These are phyloP conservation scores for Apiotrichum veenhuisii DNA, from an alignment of 1,284 basidiomycete genomes.

Conservation along the genomic window DNA sequence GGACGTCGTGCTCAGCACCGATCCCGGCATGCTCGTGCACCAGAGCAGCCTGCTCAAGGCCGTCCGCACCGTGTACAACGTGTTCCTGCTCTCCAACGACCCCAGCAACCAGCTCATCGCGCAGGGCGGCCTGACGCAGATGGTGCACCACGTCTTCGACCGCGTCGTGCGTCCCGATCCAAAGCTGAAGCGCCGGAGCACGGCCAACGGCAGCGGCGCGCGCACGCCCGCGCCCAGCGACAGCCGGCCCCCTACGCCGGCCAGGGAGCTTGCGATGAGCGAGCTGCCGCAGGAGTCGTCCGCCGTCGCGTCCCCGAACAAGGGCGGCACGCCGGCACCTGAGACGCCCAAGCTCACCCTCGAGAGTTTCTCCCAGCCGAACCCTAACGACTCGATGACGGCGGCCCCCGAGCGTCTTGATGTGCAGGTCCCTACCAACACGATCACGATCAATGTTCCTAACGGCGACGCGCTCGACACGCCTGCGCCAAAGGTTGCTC, in stretches of 20 bases:
- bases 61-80: constrained; percentile 92
- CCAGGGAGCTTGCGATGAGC: neutral
- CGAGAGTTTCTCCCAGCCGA: constrained; percentile 42
- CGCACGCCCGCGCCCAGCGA: neutral
- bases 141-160: constrained; percentile 92
- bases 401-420: constrained; percentile 31
- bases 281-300: neutral
- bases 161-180: constrained; percentile 52
- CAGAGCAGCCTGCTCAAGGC: constrained; percentile 91
- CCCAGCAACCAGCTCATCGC: constrained; percentile 92
- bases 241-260: neutral
- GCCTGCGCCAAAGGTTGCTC: too few species aligned
- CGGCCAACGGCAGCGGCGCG: neutral
- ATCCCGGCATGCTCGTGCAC: constrained; percentile 69
- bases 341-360: constrained; percentile 11
- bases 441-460: constrained; percentile 39
- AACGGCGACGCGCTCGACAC: constrained; percentile 41
- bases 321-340: neutral
- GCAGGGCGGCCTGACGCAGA: constrained; percentile 92
- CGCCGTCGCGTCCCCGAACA: neutral
- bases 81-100: constrained; percentile 84
- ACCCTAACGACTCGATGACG: constrained; percentile 48
- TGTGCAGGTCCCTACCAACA: constrained; percentile 23
- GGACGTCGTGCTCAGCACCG: constrained; percentile 77
- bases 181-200: constrained; percentile 7